phyloP scores from a whole-genome alignment of 257 asterid species.

The Paulownia fortunei region DNA sequence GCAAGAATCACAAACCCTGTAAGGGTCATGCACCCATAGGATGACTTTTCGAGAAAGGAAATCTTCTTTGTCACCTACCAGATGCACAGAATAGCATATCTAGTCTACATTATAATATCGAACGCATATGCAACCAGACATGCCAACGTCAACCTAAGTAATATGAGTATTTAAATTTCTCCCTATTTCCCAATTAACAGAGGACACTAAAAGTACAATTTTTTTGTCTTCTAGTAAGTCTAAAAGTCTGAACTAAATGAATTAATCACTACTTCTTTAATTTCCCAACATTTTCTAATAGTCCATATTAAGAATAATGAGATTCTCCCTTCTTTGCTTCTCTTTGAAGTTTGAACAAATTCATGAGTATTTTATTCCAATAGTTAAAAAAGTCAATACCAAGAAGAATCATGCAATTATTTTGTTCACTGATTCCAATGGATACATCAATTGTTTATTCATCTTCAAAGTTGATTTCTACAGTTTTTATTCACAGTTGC shows the following conservation, averaged over 20 bases:
- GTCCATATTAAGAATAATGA: not conserved
- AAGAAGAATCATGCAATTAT: not conserved
- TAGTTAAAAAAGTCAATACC: not conserved
- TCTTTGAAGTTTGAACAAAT: not conserved
- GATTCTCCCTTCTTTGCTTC: not conserved
- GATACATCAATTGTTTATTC: not conserved
- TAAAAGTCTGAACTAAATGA: not conserved
- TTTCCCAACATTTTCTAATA: not conserved
- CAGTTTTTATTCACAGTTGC: not conserved
- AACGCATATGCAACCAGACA: not conserved
- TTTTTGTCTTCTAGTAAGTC: not conserved
- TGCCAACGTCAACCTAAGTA: not conserved
- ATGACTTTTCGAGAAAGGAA: slow-evolving; percentile 22
- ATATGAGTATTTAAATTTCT: not conserved
- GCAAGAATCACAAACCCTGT: slow-evolving; percentile 27
- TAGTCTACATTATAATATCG: not conserved
- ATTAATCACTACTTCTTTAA: not conserved
- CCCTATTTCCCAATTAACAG: not conserved
- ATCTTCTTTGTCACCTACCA: slow-evolving; percentile 9
- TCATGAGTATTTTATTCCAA: not conserved
- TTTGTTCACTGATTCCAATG: not conserved
- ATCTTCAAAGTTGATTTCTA: not conserved
- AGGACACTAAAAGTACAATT: not conserved
- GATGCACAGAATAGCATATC: slow-evolving; percentile 11
- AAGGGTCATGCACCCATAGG: slow-evolving; percentile 3